A percentile compares a stretch with the other conserved stretches of the same genome.
Conservation (phyloP, 2,329 filamentous ascomycete genomes). For the Neopestalotiopsis sp. region DNA sequence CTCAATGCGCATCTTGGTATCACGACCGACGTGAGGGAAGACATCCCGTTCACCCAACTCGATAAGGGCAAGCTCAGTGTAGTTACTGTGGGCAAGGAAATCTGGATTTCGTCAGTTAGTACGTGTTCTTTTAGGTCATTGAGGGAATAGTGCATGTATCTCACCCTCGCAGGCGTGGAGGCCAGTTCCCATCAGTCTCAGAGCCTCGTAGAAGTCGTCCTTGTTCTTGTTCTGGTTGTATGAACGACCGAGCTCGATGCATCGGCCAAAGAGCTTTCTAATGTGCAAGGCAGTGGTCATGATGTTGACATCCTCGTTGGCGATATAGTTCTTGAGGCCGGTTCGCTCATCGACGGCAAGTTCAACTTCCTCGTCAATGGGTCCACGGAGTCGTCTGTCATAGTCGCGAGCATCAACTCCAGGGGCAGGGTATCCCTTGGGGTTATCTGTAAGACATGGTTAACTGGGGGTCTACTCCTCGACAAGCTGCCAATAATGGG, state of each 20-base stretch:
- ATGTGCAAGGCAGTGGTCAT: conserved; percentile 83
- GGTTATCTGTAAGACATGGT: conserved; percentile 56
- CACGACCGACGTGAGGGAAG: conserved; percentile 85
- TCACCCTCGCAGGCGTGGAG: conserved; percentile 84
- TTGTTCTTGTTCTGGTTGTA: conserved; percentile 72
- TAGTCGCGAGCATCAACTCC: conserved; percentile 82
- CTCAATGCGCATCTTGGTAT: conserved; percentile 72
- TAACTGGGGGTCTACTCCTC: neutral
- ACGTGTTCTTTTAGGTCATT: neutral
- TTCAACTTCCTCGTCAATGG: conserved; percentile 79
- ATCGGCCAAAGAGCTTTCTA: conserved; percentile 72
- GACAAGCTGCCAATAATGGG: neutral
- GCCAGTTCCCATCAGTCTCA: conserved; percentile 85
- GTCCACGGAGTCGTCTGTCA: conserved; percentile 79
- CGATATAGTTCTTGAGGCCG: conserved; percentile 93
- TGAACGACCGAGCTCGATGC: conserved; percentile 79
- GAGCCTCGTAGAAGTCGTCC: conserved; percentile 84
- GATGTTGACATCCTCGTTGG: conserved; percentile 78
- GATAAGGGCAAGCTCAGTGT: conserved; percentile 84
- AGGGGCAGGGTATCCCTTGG: conserved; percentile 84
- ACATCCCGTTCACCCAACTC: conserved; percentile 82
- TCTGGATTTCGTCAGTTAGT: conserved; percentile 52
- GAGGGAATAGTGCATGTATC: conserved; percentile 21
- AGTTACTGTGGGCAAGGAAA: conserved; percentile 93
- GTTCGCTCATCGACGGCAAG: conserved; percentile 77